A percentile compares a stretch with the other conserved stretches of the same genome.
Conservation (phyloP, 495 filamentous ascomycete species). For the Talaromyces liani region DNA sequence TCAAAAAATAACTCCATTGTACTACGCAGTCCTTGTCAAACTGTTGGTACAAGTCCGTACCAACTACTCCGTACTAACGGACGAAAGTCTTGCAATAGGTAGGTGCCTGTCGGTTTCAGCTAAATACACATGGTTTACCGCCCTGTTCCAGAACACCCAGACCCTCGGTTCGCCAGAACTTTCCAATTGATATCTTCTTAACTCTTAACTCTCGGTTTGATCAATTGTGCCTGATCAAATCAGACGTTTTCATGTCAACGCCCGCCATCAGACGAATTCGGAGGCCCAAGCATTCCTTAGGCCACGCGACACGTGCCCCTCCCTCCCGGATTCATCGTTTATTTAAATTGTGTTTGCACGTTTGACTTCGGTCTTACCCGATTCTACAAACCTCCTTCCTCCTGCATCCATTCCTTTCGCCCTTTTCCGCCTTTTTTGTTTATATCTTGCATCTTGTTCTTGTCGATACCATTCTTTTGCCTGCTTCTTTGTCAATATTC, state of each 20-base stretch:
- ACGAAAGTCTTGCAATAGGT: neutral
- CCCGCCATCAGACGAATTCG: neutral
- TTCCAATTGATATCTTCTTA: neutral
- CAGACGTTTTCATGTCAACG: neutral
- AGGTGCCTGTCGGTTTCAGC: neutral
- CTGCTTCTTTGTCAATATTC: neutral
- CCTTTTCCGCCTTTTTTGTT: neutral
- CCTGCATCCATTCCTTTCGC: neutral
- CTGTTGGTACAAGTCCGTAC: neutral
- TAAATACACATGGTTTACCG: neutral
- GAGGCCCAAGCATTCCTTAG: neutral
- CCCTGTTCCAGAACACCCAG: neutral
- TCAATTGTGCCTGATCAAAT: neutral
- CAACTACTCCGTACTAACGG: neutral
- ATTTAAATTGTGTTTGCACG: neutral
- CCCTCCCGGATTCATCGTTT: neutral
- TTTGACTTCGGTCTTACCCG: neutral
- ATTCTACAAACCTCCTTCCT: neutral
- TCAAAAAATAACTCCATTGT: neutral
- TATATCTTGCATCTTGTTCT: neutral
- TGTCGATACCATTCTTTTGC: neutral
- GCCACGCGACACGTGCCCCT: neutral
- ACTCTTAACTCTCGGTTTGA: neutral
- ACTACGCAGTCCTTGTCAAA: neutral
- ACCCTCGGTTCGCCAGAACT: neutral